Conservation (phyloP, 2,329 filamentous ascomycete genomes). For the Ilyonectria destructans region DNA sequence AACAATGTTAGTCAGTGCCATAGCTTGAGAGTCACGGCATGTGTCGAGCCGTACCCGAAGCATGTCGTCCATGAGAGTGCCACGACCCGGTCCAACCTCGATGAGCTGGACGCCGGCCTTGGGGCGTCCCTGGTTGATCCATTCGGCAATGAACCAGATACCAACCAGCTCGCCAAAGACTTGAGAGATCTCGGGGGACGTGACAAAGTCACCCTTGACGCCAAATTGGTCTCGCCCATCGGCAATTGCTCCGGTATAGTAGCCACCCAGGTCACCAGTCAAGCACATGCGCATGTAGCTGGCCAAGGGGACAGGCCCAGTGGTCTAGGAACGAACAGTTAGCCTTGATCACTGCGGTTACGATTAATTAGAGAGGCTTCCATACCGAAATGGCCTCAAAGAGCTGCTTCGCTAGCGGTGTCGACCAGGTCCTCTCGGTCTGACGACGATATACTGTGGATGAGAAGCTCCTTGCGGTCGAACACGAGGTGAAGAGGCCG, state of each 20-base stretch:
- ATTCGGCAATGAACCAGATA: conserved; percentile 96
- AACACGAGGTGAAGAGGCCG: conserved; percentile 29
- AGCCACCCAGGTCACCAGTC: conserved; percentile 90
- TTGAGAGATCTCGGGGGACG: conserved; percentile 97
- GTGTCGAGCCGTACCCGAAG: conserved; percentile 76
- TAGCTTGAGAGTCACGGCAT: background rate
- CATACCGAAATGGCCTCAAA: conserved; percentile 88
- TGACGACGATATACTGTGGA: conserved; percentile 39
- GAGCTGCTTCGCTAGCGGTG: conserved; percentile 89
- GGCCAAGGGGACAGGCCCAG: conserved; percentile 91
- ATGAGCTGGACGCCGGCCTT: conserved; percentile 87
- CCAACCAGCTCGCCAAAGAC: conserved; percentile 96
- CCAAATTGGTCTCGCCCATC: conserved; percentile 89
- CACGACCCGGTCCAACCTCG: conserved; percentile 93
- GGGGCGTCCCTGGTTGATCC: conserved; percentile 90
- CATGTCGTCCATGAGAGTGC: conserved; percentile 98
- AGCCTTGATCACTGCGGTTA: background rate
- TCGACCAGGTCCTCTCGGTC: conserved; percentile 83
- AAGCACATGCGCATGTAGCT: conserved; percentile 99
- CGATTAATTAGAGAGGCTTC: background rate
- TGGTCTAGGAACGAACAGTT: conserved; percentile 63
- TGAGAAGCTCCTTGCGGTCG: conserved; percentile 48
- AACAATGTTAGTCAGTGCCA: conserved; percentile 6
- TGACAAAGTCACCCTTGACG: conserved; percentile 94
- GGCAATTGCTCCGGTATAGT: conserved; percentile 86